Base-by-base conservation (phyloP, 192 early-diverging fungal species). In the Chytriomyces sp. region DNA sequence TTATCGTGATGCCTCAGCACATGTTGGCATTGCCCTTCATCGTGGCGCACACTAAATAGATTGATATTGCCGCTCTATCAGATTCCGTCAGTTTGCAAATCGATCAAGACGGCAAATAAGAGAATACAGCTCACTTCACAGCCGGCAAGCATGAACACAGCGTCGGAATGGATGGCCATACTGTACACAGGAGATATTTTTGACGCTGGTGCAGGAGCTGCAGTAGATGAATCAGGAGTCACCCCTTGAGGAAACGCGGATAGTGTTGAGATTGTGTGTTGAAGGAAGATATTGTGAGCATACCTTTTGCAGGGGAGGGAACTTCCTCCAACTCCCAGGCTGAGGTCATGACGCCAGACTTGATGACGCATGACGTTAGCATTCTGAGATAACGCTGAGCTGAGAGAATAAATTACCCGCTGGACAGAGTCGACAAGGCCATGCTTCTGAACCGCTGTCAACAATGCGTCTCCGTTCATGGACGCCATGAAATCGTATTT, bases 401-500 rank as follows among this genome's bases (percentile, higher is more conserved):
- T 49, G 92, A 92, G 61, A 98, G 97, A 3, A 93, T 92, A 24
- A 92, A 35, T 35, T 35, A 80, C 87, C 70, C 94, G 93, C 45
- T 89, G 88, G 35, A 99, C 89, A 48, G 93, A 92, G 61, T 98
- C 98, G 2, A 93, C 92, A 35, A 92, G 87, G 6, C 92, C 85
- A 73, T 97, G 95, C 67, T 91, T 82, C 72, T 99, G 98, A 7
- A 85, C 90, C 71, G 91, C 92, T 2, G 98, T 97, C 61, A 99
- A 82, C 59, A 85, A 69, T 23, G 88, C 86, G 64, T 92, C 92
- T 7, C 96, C 96, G 77, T 91, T 92, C 75, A 96, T 87, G 0
- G 98, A 91, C 16, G 90, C 89, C 70, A 91, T 89, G 76, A 97
- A 95, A 76, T 99, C 96, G 84, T 91, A 99, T 77, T 95, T 96